Percentiles rank a stretch among this genome's conserved stretches.
Evolutionary conservation across 495 filamentous ascomycete genomes (phyloP).

Genomic region (Penicillium canescens): DNA sequence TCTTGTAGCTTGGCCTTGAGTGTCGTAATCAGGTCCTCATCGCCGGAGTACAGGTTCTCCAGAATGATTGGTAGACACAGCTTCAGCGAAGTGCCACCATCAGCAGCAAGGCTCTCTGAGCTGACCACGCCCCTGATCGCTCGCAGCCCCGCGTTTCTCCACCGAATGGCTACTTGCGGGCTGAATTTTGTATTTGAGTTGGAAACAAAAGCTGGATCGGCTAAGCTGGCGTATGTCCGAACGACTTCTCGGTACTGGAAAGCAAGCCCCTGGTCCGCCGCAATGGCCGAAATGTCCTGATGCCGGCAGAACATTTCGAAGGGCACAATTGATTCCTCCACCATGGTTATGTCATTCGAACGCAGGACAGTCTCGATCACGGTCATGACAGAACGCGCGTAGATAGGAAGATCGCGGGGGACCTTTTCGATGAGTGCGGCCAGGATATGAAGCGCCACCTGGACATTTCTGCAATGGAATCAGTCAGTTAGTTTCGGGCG

Average conservation of each 20-base stretch:
- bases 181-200: slow-evolving; percentile 47
- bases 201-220: slow-evolving; percentile 40
- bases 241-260: slow-evolving; percentile 81
- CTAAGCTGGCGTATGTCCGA: slow-evolving; percentile 73
- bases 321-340: slow-evolving; percentile 80
- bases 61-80: slow-evolving; percentile 79
- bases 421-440: slow-evolving; percentile 88
- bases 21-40: slow-evolving; percentile 63
- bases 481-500: slow-evolving; percentile 3
- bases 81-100: slow-evolving; percentile 70
- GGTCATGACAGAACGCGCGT: slow-evolving; percentile 74
- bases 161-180: slow-evolving; percentile 76
- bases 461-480: slow-evolving; percentile 67
- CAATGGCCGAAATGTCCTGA: slow-evolving; percentile 74
- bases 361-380: slow-evolving; percentile 75
- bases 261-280: slow-evolving; percentile 79
- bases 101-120: slow-evolving; percentile 72
- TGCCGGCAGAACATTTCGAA: slow-evolving; percentile 82
- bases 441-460: slow-evolving; percentile 87
- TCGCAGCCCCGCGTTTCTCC: slow-evolving; percentile 75
- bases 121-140: slow-evolving; percentile 77
- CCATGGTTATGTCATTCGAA: slow-evolving; percentile 81
- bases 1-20: slow-evolving; percentile 61
- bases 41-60: slow-evolving; percentile 78
- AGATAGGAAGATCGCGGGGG: slow-evolving; percentile 85